Base-by-base conservation (phyloP, 257 asterid species). In the Nicotiana sylvestris region DNA sequence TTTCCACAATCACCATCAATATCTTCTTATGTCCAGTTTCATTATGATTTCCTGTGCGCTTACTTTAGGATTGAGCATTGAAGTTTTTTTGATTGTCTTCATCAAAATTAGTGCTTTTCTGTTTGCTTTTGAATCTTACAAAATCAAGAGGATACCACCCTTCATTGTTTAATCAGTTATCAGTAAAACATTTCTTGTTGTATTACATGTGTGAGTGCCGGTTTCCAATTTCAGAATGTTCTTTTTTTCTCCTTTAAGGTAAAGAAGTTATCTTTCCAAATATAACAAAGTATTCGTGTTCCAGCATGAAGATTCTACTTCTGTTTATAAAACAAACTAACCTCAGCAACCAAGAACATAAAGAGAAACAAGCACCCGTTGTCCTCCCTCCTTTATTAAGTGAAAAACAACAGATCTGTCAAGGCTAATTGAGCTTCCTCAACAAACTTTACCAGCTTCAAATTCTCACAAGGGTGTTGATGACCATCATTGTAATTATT, bases 71-170 rank as follows among this genome's bases (percentile, higher is more conserved):
- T 72, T 12, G 33, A 72, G 79, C 37, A 72, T 15, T 51, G 15
- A 76, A 27, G 64, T 76, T 51, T 74, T 51, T 76, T 15, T 27
- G 16, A 9, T 49, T 6, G 43, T 51, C 16, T 33, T 76, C 27
- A 72, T 25, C 79, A 72, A 46, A 72, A 13, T 25, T 46, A 25
- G 25, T 46, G 79, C 0, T 72, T 16, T 76, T 76, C 21, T 76
- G 5, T 76, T 49, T 51, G 80, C 46, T 27, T 74, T 49, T 51
- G 64, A 76, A 49, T 27, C 64, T 76, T 27, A 27, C 80, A 76
- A 76, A 46, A 76, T 76, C 80, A 76, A 74, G 64, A 76, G 43
- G 64, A 76, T 76, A 51, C 80, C 80, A 27, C 51, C 80, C 80
- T 51, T 15, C 46, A 76, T 51, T 76, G 80, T 74, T 49, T 51